Conservation (phyloP, 371 early-diverging fungal genomes). For the Rhizoclosmatium hyalinum region DNA sequence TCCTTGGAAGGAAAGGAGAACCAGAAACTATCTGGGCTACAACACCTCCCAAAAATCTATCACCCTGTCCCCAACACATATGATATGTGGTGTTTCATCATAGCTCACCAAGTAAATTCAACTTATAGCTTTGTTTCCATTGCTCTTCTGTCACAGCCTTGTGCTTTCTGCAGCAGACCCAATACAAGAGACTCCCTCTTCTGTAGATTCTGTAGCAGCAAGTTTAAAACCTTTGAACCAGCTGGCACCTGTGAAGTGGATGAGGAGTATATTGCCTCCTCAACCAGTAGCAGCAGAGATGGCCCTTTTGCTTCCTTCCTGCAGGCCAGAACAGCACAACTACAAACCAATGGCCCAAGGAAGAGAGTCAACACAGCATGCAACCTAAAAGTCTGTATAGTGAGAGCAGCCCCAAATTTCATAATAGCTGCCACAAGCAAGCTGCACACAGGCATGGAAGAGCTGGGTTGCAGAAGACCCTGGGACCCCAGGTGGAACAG, state of each 20-base stretch:
- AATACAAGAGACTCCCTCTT: neutral
- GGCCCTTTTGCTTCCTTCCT: neutral
- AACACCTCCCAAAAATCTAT: neutral
- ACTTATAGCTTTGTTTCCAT: neutral
- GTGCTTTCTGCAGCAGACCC: neutral
- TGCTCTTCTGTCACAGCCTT: neutral
- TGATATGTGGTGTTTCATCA: neutral
- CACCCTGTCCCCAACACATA: neutral
- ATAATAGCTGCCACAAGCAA: slow-evolving; percentile 2
- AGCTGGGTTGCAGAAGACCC: neutral
- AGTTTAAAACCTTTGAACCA: neutral
- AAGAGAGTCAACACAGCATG: neutral
- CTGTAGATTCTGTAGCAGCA: neutral
- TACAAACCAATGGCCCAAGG: neutral
- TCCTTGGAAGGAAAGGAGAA: neutral
- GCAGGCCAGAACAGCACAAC: neutral
- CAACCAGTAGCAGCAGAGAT: neutral
- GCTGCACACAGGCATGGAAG: neutral
- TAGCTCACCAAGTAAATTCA: neutral
- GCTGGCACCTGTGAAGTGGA: neutral
- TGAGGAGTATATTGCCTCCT: slow-evolving; percentile 8
- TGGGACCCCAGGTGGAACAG: neutral
- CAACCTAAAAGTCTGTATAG: neutral
- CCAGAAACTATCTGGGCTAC: neutral
- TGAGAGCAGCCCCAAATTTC: slow-evolving; percentile 9